Conservation (phyloP, 192 early-diverging fungal species). For the Linnemannia schmuckeri region DNA sequence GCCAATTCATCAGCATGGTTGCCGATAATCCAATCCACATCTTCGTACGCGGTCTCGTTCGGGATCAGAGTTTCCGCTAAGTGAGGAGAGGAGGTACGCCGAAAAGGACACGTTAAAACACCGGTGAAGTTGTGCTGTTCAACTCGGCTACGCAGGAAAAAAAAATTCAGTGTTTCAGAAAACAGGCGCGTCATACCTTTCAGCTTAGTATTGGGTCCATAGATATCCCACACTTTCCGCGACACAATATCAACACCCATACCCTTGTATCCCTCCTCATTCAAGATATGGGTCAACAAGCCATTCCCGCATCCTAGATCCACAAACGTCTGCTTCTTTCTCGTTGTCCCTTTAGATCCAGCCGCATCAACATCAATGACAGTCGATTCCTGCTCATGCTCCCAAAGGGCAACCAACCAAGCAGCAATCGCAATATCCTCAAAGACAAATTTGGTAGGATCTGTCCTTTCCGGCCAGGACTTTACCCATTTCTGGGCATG, state of each 20-base stretch:
- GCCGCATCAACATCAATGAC: neutral
- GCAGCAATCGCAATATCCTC: constrained; percentile 91
- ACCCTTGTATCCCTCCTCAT: constrained; percentile 77
- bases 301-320: constrained; percentile 93
- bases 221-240: constrained; percentile 82
- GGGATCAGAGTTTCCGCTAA: constrained; percentile 73
- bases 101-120: neutral
- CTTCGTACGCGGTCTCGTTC: constrained; percentile 56
- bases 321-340: constrained; percentile 70
- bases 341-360: neutral
- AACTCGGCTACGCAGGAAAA: neutral
- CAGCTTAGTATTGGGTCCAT: constrained; percentile 60
- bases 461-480: constrained; percentile 87
- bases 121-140: neutral
- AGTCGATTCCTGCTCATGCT: constrained; percentile 54
- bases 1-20: constrained; percentile 93
- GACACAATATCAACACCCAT: constrained; percentile 80
- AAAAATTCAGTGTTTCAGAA: neutral
- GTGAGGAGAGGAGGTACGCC: constrained; percentile 12
- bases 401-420: constrained; percentile 84
- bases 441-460: constrained; percentile 86
- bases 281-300: constrained; percentile 79
- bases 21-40: constrained; percentile 84
- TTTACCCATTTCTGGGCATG: constrained; percentile 76
- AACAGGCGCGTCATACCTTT: constrained; percentile 50